Conservation (phyloP, 805 yeast genomes). For the Wickerhamomyces silvicola region DNA sequence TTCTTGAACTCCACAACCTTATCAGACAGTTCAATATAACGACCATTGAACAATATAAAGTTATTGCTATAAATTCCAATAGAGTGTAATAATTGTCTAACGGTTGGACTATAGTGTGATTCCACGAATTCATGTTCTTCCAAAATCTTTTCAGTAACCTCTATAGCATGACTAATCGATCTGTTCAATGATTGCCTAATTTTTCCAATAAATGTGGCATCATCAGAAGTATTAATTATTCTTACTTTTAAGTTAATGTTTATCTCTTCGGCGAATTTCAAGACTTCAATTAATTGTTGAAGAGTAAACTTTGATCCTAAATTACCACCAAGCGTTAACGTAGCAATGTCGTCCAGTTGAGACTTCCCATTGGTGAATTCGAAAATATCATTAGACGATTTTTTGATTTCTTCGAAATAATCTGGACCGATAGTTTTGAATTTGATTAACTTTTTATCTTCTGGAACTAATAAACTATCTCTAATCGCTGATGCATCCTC, state of each 20-base stretch:
- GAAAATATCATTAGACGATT: constrained; percentile 12
- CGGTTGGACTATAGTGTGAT: constrained; percentile 1
- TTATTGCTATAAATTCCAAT: constrained; percentile 30
- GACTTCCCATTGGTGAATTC: constrained; percentile 13
- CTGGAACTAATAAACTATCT: constrained; percentile 47
- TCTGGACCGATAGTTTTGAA: constrained; percentile 23
- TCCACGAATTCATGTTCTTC: constrained; percentile 10
- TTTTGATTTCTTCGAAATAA: constrained; percentile 3
- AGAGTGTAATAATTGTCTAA: constrained; percentile 21
- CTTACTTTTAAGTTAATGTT: constrained; percentile 32
- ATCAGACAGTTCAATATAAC: constrained; percentile 34
- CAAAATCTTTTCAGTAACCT: constrained; percentile 8
- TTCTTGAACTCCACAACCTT: constrained; percentile 21
- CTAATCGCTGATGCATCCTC: constrained; percentile 37
- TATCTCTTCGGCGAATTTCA: constrained; percentile 21
- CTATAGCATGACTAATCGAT: constrained; percentile 12
- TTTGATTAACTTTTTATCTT: constrained; percentile 25
- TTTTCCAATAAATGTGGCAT: constrained; percentile 12
- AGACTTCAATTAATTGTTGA: constrained; percentile 37
- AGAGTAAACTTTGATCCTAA: constrained; percentile 33
- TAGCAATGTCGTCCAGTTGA: constrained; percentile 22
- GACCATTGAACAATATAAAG: constrained; percentile 48
- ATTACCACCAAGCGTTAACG: constrained; percentile 56
- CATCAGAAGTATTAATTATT: constrained; percentile 25
- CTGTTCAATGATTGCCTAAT: constrained; percentile 11